phyloP scores from a whole-genome alignment of 441 rosid species.

The Isatis lusitanica region DNA sequence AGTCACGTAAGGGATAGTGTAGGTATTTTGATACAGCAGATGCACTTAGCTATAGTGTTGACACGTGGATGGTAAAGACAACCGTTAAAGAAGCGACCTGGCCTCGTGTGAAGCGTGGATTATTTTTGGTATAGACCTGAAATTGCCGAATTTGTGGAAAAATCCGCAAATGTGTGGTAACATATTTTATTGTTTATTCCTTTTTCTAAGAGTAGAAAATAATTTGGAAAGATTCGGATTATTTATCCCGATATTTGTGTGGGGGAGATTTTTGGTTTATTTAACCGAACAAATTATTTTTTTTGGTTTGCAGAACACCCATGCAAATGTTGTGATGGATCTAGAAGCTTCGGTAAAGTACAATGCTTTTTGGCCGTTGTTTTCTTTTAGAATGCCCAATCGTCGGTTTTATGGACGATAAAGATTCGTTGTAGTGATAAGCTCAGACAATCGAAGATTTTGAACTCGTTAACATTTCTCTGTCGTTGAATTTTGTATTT shows the following conservation, averaged over 20 bases:
- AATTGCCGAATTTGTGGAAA: conserved; percentile 12
- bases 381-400: neutral
- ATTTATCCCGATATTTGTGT: conserved; percentile 1
- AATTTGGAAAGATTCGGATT: neutral
- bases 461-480: no score
- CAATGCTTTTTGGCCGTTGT: conserved; percentile 8
- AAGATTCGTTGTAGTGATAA: neutral
- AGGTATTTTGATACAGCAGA: neutral
- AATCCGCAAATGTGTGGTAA: neutral
- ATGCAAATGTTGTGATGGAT: conserved; percentile 18
- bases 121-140: conserved; percentile 6
- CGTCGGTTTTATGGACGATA: conserved; percentile 9
- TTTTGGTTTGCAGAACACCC: neutral
- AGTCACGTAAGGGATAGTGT: neutral
- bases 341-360: conserved; percentile 25
- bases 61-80: conserved; percentile 32
- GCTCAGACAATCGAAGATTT: no score
- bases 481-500: no score
- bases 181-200: neutral
- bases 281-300: neutral
- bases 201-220: neutral
- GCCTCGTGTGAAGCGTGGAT: conserved; percentile 28
- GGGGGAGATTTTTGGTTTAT: conserved; percentile 3
- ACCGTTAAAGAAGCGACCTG: neutral
- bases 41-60: neutral